Evolutionary conservation across 768 basidiomycete species (phyloP).

Genomic region (Lentinula guzmanii): DNA sequence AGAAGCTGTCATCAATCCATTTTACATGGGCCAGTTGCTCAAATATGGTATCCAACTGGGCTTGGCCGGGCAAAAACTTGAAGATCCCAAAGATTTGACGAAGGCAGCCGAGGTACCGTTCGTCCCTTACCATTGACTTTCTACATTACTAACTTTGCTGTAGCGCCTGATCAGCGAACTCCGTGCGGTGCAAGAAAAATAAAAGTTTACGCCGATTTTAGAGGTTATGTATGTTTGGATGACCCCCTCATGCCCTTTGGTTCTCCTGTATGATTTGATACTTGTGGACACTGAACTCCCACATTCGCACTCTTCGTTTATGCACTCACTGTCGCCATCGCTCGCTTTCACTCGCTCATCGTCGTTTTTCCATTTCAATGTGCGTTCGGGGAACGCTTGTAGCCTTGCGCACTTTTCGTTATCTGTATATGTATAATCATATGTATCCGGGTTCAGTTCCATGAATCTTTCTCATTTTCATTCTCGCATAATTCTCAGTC

Average conservation of each 20-base stretch:
- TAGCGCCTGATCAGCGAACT: slow-evolving; percentile 61
- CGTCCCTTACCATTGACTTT: neutral
- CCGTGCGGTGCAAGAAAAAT: slow-evolving; percentile 4
- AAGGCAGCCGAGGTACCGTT: slow-evolving; percentile 52
- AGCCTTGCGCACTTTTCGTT: neutral
- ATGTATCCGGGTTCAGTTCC: neutral
- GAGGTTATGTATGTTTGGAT: neutral
- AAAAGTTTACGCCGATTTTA: neutral
- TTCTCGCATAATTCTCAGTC: neutral
- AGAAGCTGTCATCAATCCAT: slow-evolving; percentile 72
- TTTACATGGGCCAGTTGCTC: slow-evolving; percentile 74
- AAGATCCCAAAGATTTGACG: slow-evolving; percentile 39
- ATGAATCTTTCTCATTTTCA: neutral
- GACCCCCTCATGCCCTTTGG: neutral
- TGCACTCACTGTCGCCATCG: neutral
- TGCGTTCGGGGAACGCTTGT: slow-evolving; percentile 6
- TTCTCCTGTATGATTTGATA: neutral
- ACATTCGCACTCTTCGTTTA: neutral
- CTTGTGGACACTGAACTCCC: neutral
- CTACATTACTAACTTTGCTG: neutral
- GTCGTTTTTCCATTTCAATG: neutral
- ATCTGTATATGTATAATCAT: neutral
- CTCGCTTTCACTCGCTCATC: slow-evolving; percentile 2
- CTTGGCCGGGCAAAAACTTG: slow-evolving; percentile 15
- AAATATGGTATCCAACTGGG: slow-evolving; percentile 67